Evolutionary conservation across 371 early-diverging fungal genomes (phyloP).

Genomic region (Amoeboaphelidium protococcarum): DNA sequence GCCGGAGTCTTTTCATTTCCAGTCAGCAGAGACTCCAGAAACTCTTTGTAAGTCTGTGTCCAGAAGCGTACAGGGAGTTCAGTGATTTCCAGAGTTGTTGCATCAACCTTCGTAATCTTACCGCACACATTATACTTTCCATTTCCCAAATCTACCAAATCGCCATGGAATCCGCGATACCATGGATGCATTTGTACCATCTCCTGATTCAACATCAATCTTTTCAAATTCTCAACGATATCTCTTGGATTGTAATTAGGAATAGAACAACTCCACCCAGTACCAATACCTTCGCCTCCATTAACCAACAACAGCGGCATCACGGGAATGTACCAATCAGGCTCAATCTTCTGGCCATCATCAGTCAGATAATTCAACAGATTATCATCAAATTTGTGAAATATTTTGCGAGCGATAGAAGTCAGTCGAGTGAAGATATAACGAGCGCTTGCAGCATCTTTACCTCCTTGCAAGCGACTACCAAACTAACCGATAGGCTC

Average conservation of each 20-base stretch:
- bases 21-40: slow-evolving; percentile 41
- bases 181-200: slow-evolving; percentile 67
- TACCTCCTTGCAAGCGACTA: slow-evolving; percentile 85
- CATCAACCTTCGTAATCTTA: slow-evolving; percentile 30
- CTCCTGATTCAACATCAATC: slow-evolving; percentile 51
- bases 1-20: slow-evolving; percentile 28
- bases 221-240: slow-evolving; percentile 63
- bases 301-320: slow-evolving; percentile 94
- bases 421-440: slow-evolving; percentile 79
- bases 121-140: slow-evolving; percentile 51
- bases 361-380: slow-evolving; percentile 74
- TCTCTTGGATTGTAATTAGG: slow-evolving; percentile 71
- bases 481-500: slow-evolving; percentile 94
- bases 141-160: slow-evolving; percentile 21
- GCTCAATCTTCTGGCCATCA: slow-evolving; percentile 86
- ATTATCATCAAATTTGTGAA: slow-evolving; percentile 64
- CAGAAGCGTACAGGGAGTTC: slow-evolving; percentile 89
- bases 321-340: slow-evolving; percentile 91
- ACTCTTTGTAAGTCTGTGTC: slow-evolving; percentile 85
- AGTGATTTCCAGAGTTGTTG: slow-evolving; percentile 54
- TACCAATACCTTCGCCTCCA: slow-evolving; percentile 97
- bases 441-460: slow-evolving; percentile 93
- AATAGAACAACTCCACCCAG: slow-evolving; percentile 47
- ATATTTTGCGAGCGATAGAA: slow-evolving; percentile 56
- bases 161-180: slow-evolving; percentile 83